Conservation (phyloP, 1,139 yeast genomes). For the Protomyces arabidopsidicola region DNA sequence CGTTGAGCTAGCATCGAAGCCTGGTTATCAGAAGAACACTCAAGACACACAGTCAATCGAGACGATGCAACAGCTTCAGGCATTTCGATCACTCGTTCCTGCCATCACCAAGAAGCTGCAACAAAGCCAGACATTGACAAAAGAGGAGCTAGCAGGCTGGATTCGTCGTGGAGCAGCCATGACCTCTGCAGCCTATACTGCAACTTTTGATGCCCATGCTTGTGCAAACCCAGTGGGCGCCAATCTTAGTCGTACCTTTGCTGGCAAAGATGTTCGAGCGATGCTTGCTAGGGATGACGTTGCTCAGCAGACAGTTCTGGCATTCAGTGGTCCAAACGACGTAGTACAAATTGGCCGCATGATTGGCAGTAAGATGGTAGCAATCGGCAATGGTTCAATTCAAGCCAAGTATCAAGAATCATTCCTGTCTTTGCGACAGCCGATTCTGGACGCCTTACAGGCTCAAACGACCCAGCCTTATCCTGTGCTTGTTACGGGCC, state of each 20-base stretch:
- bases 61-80: slow-evolving; percentile 7
- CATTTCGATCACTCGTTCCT: slow-evolving; percentile 1
- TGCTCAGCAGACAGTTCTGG: slow-evolving; percentile 8
- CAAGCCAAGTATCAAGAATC: slow-evolving; percentile 5
- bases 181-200: slow-evolving; percentile 12
- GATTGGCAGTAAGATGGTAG: background rate
- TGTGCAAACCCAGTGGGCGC: slow-evolving; percentile 19
- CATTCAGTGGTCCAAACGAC: slow-evolving; percentile 9
- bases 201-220: background rate
- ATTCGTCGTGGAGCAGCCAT: slow-evolving; percentile 11
- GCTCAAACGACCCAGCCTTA: background rate
- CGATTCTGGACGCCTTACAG: slow-evolving; percentile 1
- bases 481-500: slow-evolving; percentile 16
- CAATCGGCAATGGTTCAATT: background rate
- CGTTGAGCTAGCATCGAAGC: slow-evolving; percentile 3
- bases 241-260: background rate
- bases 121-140: background rate
- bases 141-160: slow-evolving; percentile 12
- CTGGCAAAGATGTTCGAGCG: background rate
- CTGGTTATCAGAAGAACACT: slow-evolving; percentile 9
- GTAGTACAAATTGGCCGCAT: background rate
- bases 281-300: slow-evolving; percentile 10
- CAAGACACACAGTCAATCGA: slow-evolving; percentile 8
- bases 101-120: background rate
- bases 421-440: background rate